Base-by-base conservation (phyloP, 768 basidiomycete genomes). In the Roridomyces roridus region DNA sequence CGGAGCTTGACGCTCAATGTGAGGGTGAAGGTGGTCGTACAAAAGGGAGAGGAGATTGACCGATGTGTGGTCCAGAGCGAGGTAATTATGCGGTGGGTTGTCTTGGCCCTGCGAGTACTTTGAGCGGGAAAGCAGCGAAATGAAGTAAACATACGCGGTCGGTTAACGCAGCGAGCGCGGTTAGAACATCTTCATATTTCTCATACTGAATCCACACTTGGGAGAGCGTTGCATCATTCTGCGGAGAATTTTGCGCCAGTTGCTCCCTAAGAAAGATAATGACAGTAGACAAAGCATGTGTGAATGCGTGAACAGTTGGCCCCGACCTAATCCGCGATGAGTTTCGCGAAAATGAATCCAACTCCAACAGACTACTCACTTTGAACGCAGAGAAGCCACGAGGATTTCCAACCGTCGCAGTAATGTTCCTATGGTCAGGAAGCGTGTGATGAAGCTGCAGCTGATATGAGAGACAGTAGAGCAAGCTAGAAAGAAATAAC, bases 401-500 rank as follows among this genome's bases (percentile, higher is more conserved):
- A 90, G 67, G 3, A 72, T 70, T 47, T 94, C 91, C 7, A 93
- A 65, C 20, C 92, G 82, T 41, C 91, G 83, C 35, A 89, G 67
- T 3, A 86, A 68, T 0, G 84, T 85, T 7, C 92, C 92, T 43
- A 94, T 85, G 7, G 75, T 79, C 26, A 91, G 57, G 69, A 93
- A 93, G 6, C 87, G 80, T 34, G 74, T 70, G 20, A 85, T 69
- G 6, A 89, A 67, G 68, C 90, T 92, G 39, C 2, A 23, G 52
- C 25, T n/a, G n/a, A n/a, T n/a, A n/a, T n/a, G n/a, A n/a, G n/a
- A n/a, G n/a, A n/a, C n/a, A n/a, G n/a, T n/a, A n/a, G n/a, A n/a
- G n/a, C n/a, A n/a, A n/a, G n/a, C n/a, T n/a, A n/a, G n/a, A n/a
- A n/a, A n/a, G n/a, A n/a, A n/a, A n/a, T n/a, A 25, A 87, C 91